Conservation (phyloP, 2,329 filamentous ascomycete genomes). For the Neonectria sp. region DNA sequence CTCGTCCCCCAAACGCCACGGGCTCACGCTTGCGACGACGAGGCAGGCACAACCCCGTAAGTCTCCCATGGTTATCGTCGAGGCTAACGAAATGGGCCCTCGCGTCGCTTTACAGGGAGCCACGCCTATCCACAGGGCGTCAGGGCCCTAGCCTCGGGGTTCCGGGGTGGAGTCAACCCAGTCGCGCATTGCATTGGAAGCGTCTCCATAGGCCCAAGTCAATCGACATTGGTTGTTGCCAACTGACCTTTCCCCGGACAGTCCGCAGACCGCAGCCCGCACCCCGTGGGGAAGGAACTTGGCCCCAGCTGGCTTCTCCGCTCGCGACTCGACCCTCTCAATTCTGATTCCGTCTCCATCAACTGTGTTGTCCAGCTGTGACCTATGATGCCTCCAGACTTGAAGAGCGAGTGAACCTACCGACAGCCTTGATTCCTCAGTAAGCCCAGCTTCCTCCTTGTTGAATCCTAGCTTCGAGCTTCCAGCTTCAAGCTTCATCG, state of each 20-base stretch:
- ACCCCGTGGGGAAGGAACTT: slow-evolving; percentile 29
- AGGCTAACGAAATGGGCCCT: slow-evolving; percentile 7
- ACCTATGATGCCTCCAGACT: slow-evolving; percentile 1
- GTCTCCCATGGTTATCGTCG: background rate
- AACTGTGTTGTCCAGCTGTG: slow-evolving; percentile 14
- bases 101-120: slow-evolving; percentile 12
- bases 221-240: background rate
- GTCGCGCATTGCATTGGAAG: slow-evolving; percentile 12
- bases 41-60: slow-evolving; percentile 9
- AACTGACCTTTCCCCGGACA: slow-evolving; percentile 21
- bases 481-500: background rate
- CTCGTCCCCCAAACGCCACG: slow-evolving; percentile 7
- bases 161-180: slow-evolving; percentile 24
- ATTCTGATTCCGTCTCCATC: slow-evolving; percentile 17
- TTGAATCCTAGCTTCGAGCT: background rate
- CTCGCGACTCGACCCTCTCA: slow-evolving; percentile 21
- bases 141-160: slow-evolving; percentile 6
- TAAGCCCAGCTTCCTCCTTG: background rate
- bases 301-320: slow-evolving; percentile 29
- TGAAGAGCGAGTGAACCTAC: slow-evolving; percentile 14
- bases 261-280: slow-evolving; percentile 10
- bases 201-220: background rate
- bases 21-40: slow-evolving; percentile 8
- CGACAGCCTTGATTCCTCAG: background rate
- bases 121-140: background rate